Base-by-base conservation (phyloP, 2,329 filamentous ascomycete genomes). In the Pseudopithomyces maydicus region DNA sequence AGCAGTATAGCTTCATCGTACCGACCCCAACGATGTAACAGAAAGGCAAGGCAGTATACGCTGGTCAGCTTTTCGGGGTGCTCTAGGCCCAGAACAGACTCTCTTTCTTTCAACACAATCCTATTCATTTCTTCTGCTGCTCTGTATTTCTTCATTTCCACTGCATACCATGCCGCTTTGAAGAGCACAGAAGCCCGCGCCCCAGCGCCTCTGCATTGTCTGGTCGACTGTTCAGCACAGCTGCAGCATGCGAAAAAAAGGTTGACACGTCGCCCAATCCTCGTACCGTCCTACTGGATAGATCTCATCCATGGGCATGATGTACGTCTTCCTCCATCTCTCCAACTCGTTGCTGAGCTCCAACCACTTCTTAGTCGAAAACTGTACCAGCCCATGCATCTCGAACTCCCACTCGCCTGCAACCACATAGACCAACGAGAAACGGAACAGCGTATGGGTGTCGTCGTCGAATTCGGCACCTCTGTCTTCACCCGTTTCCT, bases 311-410 rank as follows among this genome's bases (percentile, higher is more conserved):
- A 55, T 38, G n/a, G 46, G 46, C 32, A n/a, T 43, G 15, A 61
- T 36, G 12, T 48, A 65, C 8, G 29, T 45, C 17, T 55, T 23
- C 19, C 56, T 59, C 63, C 63, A 67, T 2, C 23, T 11, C 12
- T 56, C 43, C 2, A 63, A 46, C 57, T 71, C 58, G 2, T 55
- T 56, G 42, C 71, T 32, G 2, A 60, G 2, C 46, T 72, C 58
- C 5, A 65, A 57, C 62, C 64, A 67, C 36, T 54, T 62, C 53
- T 35, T 60, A 8, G 54, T 64, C 3, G 62, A 62, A 36, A 59
- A 57, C 46, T 65, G 64, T 20, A 66, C 60, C n/a, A 66, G 58
- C 35, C 52, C 48, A 33, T 67, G 64, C 62, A 67, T 67, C 15
- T 60, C 52, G 53, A 64, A 65, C 19, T 61, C 26, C 15, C 39